Conservation (phyloP, 1,284 basidiomycete genomes). For the Cryptococcus depauperatus region DNA sequence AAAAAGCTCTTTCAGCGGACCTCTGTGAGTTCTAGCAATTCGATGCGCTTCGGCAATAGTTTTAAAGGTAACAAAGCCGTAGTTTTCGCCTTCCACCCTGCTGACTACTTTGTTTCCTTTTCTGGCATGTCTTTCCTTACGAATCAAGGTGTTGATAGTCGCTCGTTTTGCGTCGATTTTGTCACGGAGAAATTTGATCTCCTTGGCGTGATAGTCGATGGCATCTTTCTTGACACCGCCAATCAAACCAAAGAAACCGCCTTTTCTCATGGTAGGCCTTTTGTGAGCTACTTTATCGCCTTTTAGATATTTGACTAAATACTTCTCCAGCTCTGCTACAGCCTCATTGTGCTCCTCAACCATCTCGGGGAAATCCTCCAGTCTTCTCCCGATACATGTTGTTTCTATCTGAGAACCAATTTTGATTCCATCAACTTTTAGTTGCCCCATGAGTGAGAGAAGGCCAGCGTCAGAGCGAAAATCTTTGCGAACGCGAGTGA, state of each 20-base stretch:
- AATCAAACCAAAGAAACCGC: constrained; percentile 58
- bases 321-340: constrained; percentile 71
- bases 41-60: constrained; percentile 72
- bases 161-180: constrained; percentile 68
- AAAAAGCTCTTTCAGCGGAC: constrained; percentile 38
- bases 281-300: constrained; percentile 63
- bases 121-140: constrained; percentile 35
- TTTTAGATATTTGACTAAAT: constrained; percentile 77
- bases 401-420: constrained; percentile 41
- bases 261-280: constrained; percentile 63
- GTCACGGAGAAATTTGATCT: constrained; percentile 54
- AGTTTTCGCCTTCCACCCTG: constrained; percentile 59
- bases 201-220: constrained; percentile 72
- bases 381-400: constrained; percentile 35
- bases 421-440: constrained; percentile 51
- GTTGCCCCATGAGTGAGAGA: constrained; percentile 58
- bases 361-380: constrained; percentile 44
- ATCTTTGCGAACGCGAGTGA: constrained; percentile 65
- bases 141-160: constrained; percentile 56
- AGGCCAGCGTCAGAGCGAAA: constrained; percentile 69
- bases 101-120: constrained; percentile 23
- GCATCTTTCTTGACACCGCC: constrained; percentile 71
- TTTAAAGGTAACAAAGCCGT: constrained; percentile 89
- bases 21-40: constrained; percentile 41
- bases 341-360: constrained; percentile 71